A percentile compares a stretch with the other conserved stretches of the same genome.
Evolutionary conservation across 768 basidiomycete genomes (phyloP).

Genomic region (Cubamyces sp.): DNA sequence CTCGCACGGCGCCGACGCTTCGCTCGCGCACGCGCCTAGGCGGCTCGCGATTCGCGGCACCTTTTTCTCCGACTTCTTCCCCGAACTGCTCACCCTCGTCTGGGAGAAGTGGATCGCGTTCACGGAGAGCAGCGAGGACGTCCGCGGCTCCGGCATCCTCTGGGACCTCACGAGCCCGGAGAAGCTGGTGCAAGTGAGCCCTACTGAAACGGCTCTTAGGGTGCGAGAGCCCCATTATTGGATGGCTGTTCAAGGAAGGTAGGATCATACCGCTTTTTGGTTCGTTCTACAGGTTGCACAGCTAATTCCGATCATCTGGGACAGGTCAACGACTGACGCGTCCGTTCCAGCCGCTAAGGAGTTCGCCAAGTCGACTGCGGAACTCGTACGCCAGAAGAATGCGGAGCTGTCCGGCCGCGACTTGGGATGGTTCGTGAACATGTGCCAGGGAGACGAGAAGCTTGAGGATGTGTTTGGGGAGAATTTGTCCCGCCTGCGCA

Average conservation of each 20-base stretch:
- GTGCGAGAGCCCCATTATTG: slow-evolving; percentile 27
- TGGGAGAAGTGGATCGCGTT: slow-evolving; percentile 26
- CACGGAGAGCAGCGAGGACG: slow-evolving; percentile 23
- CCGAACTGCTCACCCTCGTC: slow-evolving; percentile 17
- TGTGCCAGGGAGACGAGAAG: slow-evolving; percentile 32
- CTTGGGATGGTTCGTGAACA: slow-evolving; percentile 28
- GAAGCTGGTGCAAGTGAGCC: slow-evolving; percentile 13
- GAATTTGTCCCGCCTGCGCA: slow-evolving; percentile 32
- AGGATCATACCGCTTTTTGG: not conserved
- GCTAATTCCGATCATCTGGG: not conserved
- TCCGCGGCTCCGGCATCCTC: slow-evolving; percentile 20
- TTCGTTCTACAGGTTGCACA: not conserved
- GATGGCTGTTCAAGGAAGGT: slow-evolving; percentile 30
- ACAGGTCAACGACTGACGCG: slow-evolving; percentile 26
- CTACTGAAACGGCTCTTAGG: slow-evolving; percentile 19
- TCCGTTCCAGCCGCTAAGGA: slow-evolving; percentile 5
- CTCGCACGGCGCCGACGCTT: slow-evolving; percentile 26
- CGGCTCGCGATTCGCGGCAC: slow-evolving; percentile 28
- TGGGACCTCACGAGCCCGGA: slow-evolving; percentile 26
- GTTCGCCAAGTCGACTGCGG: slow-evolving; percentile 7
- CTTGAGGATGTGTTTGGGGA: slow-evolving; percentile 35
- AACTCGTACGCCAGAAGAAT: slow-evolving; percentile 27
- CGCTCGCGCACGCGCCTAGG: slow-evolving; percentile 17
- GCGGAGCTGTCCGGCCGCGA: slow-evolving; percentile 23
- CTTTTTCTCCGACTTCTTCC: slow-evolving; percentile 21